These are phyloP conservation scores for Blastobotrys americana DNA, from an alignment of 805 yeast genomes.

Conservation along the genomic window DNA sequence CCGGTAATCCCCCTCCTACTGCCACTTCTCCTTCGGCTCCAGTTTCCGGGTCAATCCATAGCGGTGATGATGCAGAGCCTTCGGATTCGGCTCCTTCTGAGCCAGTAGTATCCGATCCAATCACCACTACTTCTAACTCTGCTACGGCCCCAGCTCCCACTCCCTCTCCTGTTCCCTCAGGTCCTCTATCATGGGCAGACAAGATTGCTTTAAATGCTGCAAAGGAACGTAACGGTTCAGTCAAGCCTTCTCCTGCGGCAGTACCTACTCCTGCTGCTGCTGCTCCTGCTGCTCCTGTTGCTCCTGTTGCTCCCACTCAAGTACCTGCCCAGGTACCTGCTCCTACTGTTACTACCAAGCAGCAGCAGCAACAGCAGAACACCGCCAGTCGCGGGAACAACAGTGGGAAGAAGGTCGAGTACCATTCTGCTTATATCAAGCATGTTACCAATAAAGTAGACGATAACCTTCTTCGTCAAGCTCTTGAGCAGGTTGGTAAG, in stretches of 20 bases:
- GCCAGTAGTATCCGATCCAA: neutral
- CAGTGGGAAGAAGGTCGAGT: slow-evolving; percentile 15
- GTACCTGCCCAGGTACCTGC: slow-evolving; percentile 10
- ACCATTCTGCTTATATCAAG: slow-evolving; percentile 33
- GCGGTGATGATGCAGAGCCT: neutral
- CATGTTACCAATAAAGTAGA: slow-evolving; percentile 26
- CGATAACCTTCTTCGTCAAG: slow-evolving; percentile 24
- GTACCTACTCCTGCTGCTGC: slow-evolving; percentile 15
- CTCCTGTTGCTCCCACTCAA: slow-evolving; percentile 12
- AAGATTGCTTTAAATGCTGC: slow-evolving; percentile 6
- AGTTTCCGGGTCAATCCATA: neutral
- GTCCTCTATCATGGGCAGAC: slow-evolving; percentile 27
- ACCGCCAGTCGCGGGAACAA: slow-evolving; percentile 4
- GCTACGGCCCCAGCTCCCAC: slow-evolving; percentile 8
- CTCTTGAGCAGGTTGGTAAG: slow-evolving; percentile 27
- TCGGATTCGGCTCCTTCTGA: neutral
- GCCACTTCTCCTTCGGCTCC: slow-evolving; percentile 1
- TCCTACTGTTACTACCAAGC: slow-evolving; percentile 9
- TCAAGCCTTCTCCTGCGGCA: slow-evolving; percentile 8
- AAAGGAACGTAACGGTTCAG: slow-evolving; percentile 14
- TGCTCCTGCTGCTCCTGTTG: slow-evolving; percentile 12
- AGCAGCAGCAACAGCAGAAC: slow-evolving; percentile 8
- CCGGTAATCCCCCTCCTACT: neutral
- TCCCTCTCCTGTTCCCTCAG: slow-evolving; percentile 17
- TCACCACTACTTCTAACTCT: slow-evolving; percentile 3